A percentile compares a stretch with the other conserved stretches of the same genome.
phyloP scores from a whole-genome alignment of 163 green algal genomes.

The Prototheca wickerhamii region DNA sequence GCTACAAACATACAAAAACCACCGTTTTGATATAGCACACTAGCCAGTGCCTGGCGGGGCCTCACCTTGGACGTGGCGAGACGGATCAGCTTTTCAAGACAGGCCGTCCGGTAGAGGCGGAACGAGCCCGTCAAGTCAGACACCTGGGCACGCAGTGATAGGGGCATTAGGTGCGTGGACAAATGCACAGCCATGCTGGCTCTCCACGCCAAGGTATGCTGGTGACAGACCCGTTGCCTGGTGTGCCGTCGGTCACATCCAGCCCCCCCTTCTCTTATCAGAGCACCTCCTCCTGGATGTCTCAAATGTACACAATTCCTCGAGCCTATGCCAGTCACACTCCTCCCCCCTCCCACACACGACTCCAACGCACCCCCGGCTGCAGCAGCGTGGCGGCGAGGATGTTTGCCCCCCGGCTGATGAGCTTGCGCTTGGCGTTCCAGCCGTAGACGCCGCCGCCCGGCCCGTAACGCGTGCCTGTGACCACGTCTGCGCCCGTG shows the following conservation, averaged over 20 bases:
- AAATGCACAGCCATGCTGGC: not conserved
- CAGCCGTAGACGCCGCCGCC: slow-evolving; percentile 86
- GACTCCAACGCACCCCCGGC: slow-evolving; percentile 31
- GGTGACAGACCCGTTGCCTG: no score
- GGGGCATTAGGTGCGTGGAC: not conserved
- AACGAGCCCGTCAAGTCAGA: slow-evolving; percentile 87
- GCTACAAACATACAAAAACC: not conserved
- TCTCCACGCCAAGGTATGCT: no score
- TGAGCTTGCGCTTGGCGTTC: slow-evolving; percentile 82
- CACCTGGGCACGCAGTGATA: slow-evolving; percentile 19
- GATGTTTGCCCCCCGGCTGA: slow-evolving; percentile 80
- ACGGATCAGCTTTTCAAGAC: slow-evolving; percentile 63
- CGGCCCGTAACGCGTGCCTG: slow-evolving; percentile 72
- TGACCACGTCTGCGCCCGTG: slow-evolving; percentile 70
- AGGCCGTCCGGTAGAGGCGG: slow-evolving; percentile 68
- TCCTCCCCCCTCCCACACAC: not conserved
- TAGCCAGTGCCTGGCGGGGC: no score
- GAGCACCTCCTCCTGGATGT: no score
- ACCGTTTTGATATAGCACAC: not conserved
- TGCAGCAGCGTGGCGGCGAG: slow-evolving; percentile 72
- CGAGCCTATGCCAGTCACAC: not conserved
- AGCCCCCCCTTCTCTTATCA: no score
- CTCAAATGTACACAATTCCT: not conserved
- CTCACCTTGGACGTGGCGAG: slow-evolving; percentile 8
- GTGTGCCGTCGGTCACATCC: no score